Conservation (phyloP, 1,284 basidiomycete species). For the Cryptococcus maquisensis region DNA sequence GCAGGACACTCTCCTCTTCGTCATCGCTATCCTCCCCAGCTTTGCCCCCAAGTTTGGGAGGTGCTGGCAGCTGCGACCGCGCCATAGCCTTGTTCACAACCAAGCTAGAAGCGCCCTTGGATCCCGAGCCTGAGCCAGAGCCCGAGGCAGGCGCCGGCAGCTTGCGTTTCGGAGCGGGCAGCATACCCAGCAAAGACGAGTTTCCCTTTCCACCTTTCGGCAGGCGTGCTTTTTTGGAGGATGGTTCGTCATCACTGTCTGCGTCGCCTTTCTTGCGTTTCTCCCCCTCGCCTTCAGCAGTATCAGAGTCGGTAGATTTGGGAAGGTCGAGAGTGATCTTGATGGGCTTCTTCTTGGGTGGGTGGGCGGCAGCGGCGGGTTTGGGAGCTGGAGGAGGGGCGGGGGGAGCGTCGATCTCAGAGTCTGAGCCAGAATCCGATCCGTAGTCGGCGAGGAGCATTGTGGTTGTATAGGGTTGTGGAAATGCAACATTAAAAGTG, state of each 20-base stretch:
- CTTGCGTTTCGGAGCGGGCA: slow-evolving; percentile 47
- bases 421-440: slow-evolving; percentile 40
- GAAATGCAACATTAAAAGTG: too few relatives aligned
- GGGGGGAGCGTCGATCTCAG: slow-evolving; percentile 19
- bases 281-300: slow-evolving; percentile 1
- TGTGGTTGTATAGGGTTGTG: background rate
- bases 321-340: slow-evolving; percentile 46
- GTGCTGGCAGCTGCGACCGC: slow-evolving; percentile 1
- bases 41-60: background rate
- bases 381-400: slow-evolving; percentile 3
- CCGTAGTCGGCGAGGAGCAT: slow-evolving; percentile 48
- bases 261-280: slow-evolving; percentile 1
- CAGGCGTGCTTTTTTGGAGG: slow-evolving; percentile 19
- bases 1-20: slow-evolving; percentile 25
- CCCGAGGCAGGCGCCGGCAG: slow-evolving; percentile 14
- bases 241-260: slow-evolving; percentile 17
- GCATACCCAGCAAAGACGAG: slow-evolving; percentile 44
- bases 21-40: slow-evolving; percentile 8
- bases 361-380: slow-evolving; percentile 1
- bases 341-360: slow-evolving; percentile 26
- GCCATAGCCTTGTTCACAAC: slow-evolving; percentile 35
- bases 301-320: slow-evolving; percentile 12
- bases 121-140: slow-evolving; percentile 4
- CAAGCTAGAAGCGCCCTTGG: slow-evolving; percentile 14
- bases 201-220: slow-evolving; percentile 31